Conservation (phyloP, 257 asterid species). For the Ophiorrhiza pumila region DNA sequence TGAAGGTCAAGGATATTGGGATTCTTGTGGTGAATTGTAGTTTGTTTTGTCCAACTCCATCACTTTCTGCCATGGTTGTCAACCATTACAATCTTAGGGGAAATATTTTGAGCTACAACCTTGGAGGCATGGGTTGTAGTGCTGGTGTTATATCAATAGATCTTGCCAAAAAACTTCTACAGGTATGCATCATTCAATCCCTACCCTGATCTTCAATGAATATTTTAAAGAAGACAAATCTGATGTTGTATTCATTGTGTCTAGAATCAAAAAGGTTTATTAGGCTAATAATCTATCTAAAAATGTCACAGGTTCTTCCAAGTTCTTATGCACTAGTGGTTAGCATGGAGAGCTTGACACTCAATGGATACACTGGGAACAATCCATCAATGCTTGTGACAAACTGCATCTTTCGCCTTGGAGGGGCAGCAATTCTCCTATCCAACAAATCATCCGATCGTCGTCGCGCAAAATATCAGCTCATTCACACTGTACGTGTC, state of each 20-base stretch:
- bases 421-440: slow-evolving; percentile 31
- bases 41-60: slow-evolving; percentile 27
- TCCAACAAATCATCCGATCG: slow-evolving; percentile 26
- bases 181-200: slow-evolving; percentile 15
- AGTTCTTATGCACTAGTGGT: slow-evolving; percentile 31
- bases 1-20: slow-evolving; percentile 30
- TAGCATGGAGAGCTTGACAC: slow-evolving; percentile 19
- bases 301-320: slow-evolving; percentile 29
- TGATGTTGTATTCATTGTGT: too few species aligned
- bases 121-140: slow-evolving; percentile 46
- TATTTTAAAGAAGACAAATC: too few species aligned
- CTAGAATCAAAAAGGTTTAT: background rate
- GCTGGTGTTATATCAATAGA: slow-evolving; percentile 38
- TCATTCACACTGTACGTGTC: slow-evolving; percentile 26
- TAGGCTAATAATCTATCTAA: background rate
- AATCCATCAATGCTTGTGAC: slow-evolving; percentile 32
- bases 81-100: slow-evolving; percentile 35
- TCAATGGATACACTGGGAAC: slow-evolving; percentile 27
- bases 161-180: slow-evolving; percentile 36
- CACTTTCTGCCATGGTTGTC: slow-evolving; percentile 36
- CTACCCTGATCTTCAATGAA: too few species aligned
- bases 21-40: slow-evolving; percentile 33
- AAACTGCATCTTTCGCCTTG: slow-evolving; percentile 33
- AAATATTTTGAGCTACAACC: slow-evolving; percentile 30
- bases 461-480: slow-evolving; percentile 22